A percentile compares a stretch with the other conserved stretches of the same genome.
Conservation (phyloP, 2,329 filamentous ascomycete genomes). For the Geoglossum cookeanum region DNA sequence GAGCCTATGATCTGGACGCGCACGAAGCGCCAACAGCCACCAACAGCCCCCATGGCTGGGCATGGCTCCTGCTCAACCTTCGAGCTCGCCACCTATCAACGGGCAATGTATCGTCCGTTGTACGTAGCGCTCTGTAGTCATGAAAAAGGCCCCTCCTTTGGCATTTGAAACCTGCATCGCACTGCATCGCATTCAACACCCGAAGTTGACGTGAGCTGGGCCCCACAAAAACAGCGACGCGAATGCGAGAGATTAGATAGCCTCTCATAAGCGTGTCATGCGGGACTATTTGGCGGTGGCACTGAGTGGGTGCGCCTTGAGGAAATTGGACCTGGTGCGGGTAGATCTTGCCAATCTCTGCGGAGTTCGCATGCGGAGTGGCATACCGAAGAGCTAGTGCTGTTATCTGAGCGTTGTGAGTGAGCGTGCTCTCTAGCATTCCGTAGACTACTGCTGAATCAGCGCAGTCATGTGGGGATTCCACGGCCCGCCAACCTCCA, state of each 20-base stretch:
- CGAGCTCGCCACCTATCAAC: not conserved
- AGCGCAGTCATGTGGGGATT: not conserved
- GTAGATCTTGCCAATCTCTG: not conserved
- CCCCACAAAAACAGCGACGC: too few species aligned
- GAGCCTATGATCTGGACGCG: not conserved
- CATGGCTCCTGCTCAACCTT: not conserved
- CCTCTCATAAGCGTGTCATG: not conserved
- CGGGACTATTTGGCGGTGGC: not conserved
- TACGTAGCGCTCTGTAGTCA: not conserved
- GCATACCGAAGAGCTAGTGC: not conserved
- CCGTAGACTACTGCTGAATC: not conserved
- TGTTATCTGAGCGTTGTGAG: not conserved
- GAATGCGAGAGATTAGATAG: not conserved
- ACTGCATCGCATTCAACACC: not conserved
- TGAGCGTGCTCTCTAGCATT: too few species aligned
- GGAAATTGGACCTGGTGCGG: not conserved
- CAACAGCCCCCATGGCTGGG: too few species aligned
- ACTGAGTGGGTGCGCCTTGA: not conserved
- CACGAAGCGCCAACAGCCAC: not conserved
- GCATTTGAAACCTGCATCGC: not conserved
- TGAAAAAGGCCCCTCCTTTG: not conserved
- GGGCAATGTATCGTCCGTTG: too few species aligned
- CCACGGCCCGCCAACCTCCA: not conserved
- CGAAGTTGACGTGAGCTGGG: not conserved
- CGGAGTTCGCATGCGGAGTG: too few species aligned